Evolutionary conservation across 805 yeast genomes (phyloP).

Genomic region (Saccharomycopsis sp.): DNA sequence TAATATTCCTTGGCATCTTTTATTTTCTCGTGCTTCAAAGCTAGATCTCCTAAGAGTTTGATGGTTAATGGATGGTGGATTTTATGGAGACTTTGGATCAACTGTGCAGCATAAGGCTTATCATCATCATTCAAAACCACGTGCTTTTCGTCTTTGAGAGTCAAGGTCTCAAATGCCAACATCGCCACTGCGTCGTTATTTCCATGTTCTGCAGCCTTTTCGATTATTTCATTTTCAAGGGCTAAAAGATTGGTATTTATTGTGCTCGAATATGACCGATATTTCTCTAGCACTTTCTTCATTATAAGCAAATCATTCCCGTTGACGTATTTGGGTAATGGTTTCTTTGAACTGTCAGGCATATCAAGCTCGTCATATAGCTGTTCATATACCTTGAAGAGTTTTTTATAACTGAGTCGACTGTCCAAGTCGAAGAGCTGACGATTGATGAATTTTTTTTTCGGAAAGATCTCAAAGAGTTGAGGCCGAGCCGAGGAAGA

Average conservation of each 20-base stretch:
- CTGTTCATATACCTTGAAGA: constrained; percentile 45
- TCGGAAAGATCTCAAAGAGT: constrained; percentile 47
- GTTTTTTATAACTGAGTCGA: constrained; percentile 44
- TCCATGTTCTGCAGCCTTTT: constrained; percentile 78
- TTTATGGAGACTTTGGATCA: constrained; percentile 51
- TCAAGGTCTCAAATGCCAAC: constrained; percentile 60
- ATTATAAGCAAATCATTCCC: constrained; percentile 61
- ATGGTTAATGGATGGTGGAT: constrained; percentile 65
- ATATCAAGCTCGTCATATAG: constrained; percentile 43
- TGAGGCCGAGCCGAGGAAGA: constrained; percentile 29
- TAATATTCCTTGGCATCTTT: constrained; percentile 57
- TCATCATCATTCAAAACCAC: constrained; percentile 41
- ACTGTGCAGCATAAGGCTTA: constrained; percentile 50
- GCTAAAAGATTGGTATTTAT: constrained; percentile 49
- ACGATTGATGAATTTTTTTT: constrained; percentile 48
- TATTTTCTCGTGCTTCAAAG: constrained; percentile 42
- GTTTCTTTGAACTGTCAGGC: constrained; percentile 19
- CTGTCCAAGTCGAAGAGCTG: constrained; percentile 64
- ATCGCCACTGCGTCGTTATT: constrained; percentile 74
- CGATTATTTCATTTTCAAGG: constrained; percentile 69
- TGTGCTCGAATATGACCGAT: constrained; percentile 55
- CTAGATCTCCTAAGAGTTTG: constrained; percentile 75
- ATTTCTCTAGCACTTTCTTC: constrained; percentile 57
- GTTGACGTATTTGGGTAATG: constrained; percentile 41
- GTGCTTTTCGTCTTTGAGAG: constrained; percentile 29